phyloP scores from a whole-genome alignment of 73 alveolate species.

The Symbiodinium pilosum region DNA sequence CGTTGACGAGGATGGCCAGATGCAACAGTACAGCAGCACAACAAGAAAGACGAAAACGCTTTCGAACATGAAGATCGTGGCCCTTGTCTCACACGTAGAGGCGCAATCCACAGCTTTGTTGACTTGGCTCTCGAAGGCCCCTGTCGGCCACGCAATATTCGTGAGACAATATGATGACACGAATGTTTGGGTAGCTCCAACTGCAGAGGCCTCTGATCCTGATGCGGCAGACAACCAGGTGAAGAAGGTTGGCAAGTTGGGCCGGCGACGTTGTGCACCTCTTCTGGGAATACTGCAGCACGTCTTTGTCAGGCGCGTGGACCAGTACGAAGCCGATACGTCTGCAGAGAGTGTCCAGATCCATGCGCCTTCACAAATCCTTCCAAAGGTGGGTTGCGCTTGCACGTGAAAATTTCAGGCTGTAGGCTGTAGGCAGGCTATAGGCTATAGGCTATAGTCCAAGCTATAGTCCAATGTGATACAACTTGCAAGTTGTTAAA shows the following conservation, averaged over 20 bases:
- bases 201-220: background rate
- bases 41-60: background rate
- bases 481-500: no score
- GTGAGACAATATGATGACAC: background rate
- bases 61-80: background rate
- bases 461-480: no score
- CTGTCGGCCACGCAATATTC: background rate
- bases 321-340: background rate
- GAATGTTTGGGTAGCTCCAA: background rate
- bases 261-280: background rate
- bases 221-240: no score
- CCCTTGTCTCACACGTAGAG: background rate
- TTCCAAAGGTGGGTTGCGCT: background rate
- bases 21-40: background rate
- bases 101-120: background rate
- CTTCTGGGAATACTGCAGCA: background rate
- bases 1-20: background rate
- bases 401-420: background rate
- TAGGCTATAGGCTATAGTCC: background rate
- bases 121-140: background rate
- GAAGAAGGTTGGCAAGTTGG: background rate
- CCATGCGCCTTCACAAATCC: background rate
- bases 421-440: background rate
- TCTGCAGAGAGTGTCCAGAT: background rate
- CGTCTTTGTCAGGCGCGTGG: background rate